A percentile compares a stretch with the other conserved stretches of the same genome.
Conservation (phyloP, 106 monocot species). For the Dioscorea zingiberensis region DNA sequence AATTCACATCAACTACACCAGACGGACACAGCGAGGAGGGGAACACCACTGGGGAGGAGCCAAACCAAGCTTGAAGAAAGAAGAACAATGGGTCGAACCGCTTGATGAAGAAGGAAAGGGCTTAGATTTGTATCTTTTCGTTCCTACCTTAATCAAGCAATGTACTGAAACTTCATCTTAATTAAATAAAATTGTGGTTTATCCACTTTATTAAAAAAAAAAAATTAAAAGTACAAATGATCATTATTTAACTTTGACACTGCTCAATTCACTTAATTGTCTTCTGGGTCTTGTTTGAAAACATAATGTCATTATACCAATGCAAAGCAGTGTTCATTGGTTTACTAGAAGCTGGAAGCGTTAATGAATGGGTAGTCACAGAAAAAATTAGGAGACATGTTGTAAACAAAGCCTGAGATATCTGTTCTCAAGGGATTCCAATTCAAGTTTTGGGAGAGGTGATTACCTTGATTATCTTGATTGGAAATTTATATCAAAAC, state of each 20-base stretch:
- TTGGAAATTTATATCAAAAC: background rate
- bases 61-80: no score
- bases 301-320: conserved; percentile 47
- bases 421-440: background rate
- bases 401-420: conserved; percentile 8
- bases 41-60: no score
- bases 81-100: no score
- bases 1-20: no score
- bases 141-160: no score
- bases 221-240: background rate
- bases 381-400: conserved; percentile 33
- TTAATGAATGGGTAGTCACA: conserved; percentile 51
- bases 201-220: no score
- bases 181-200: no score
- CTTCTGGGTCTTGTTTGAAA: conserved; percentile 54
- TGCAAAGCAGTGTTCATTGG: conserved; percentile 31
- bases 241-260: background rate
- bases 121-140: no score
- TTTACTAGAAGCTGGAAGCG: conserved; percentile 37
- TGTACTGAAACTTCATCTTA: no score
- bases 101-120: no score
- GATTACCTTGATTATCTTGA: background rate
- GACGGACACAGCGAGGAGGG: no score
- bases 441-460: conserved; percentile 12
- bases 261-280: conserved; percentile 43